Base-by-base conservation (phyloP, 192 early-diverging fungal genomes). In the Diversispora eburnea region DNA sequence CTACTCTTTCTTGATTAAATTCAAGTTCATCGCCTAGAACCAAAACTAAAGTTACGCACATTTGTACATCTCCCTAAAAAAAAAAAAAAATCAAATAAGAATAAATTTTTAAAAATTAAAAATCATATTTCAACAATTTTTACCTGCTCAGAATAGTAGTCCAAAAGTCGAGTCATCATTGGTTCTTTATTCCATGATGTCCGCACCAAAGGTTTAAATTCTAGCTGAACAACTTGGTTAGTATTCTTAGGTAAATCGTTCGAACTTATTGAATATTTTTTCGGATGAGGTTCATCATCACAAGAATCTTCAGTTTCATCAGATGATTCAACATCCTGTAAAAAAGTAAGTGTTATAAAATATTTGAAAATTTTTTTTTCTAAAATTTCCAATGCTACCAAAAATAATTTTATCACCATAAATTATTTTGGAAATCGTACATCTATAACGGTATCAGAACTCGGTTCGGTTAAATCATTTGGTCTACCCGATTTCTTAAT, bases 101-200 rank as follows among this genome's bases (percentile, higher is more conserved):
- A 22, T 42, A 22, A 19, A n/a, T 54, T 17, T n/a, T 58, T 56
- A 3, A 77, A 22, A n/a, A 65, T 46, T 47, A 39, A 62, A 33
- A 17, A 12, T 4, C 39, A 51, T 66, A 78, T 55, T 33, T 47
- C 10, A 19, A 17, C 17, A 15, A 13, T 55, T 4, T 46, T n/a
- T 72, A 89, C 88, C 71, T 91, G 85, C 41, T 93, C 92, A 15
- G 88, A 84, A 77, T 92, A 93, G 73, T 88, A 90, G 42, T 89
- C 82, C 0, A 94, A 69, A 10, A 93, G 15, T 39, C 88, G 88
- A 9, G 63, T 64, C 1, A 90, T 83, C 1, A 90, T 77, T 3
- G 75, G 63, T 55, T 82, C 76, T 63, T 86, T 82, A 15, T 82
- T 69, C 81, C 83, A 85, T 41, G 69, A 57, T 13, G 64, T 77